phyloP scores from a whole-genome alignment of 371 early-diverging fungal species.

The Lichtheimia ramosa region DNA sequence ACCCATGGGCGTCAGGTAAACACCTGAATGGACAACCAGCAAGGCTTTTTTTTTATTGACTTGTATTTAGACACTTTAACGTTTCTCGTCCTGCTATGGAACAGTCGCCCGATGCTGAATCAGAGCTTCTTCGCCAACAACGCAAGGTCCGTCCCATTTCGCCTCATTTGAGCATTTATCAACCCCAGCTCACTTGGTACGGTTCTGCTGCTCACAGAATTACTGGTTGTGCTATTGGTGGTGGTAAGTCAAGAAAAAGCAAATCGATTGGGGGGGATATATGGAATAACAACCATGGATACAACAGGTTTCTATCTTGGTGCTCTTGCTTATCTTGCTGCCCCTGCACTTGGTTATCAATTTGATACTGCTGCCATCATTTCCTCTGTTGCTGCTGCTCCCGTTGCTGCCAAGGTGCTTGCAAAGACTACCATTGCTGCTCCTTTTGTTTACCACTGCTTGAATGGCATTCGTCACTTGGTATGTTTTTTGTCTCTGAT shows the following conservation, averaged over 20 bases:
- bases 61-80: slow-evolving; percentile 38
- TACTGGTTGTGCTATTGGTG: slow-evolving; percentile 79
- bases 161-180: slow-evolving; percentile 86
- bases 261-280: background rate
- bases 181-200: slow-evolving; percentile 86
- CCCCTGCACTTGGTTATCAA: slow-evolving; percentile 53
- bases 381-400: slow-evolving; percentile 41
- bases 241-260: slow-evolving; percentile 51
- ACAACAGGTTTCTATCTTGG: slow-evolving; percentile 66
- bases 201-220: slow-evolving; percentile 78
- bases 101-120: slow-evolving; percentile 51
- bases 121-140: slow-evolving; percentile 58
- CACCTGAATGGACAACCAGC: background rate
- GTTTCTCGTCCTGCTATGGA: slow-evolving; percentile 27
- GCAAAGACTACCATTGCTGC: slow-evolving; percentile 56
- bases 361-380: slow-evolving; percentile 69
- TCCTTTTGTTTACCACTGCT: slow-evolving; percentile 83
- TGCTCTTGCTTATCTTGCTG: slow-evolving; percentile 61
- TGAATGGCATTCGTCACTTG: slow-evolving; percentile 91
- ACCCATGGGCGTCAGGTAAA: slow-evolving; percentile 42
- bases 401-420: slow-evolving; percentile 43
- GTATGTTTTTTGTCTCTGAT: slow-evolving; percentile 33
- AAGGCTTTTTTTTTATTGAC: background rate
- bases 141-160: slow-evolving; percentile 79
- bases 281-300: background rate